Evolutionary conservation across 257 asterid species (phyloP).

Genomic region (Handroanthus guayacan): DNA sequence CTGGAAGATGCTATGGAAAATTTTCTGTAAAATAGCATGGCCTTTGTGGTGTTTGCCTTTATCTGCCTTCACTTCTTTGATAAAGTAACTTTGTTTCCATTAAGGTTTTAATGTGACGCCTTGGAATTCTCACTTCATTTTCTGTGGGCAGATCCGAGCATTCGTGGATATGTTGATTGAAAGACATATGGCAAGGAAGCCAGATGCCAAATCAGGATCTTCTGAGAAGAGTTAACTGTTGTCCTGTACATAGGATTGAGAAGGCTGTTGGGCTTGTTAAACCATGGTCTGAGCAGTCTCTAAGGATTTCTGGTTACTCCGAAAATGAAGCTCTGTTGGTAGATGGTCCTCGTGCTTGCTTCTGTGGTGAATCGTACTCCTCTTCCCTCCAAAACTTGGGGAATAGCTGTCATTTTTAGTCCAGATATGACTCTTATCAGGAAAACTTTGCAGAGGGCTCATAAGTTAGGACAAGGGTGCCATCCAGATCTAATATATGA

Average conservation of each 20-base stretch:
- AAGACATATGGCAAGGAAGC: constrained; percentile 73
- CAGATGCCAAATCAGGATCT: constrained; percentile 62
- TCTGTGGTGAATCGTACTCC: constrained; percentile 30
- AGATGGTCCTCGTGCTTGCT: constrained; percentile 34
- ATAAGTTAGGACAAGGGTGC: constrained; percentile 45
- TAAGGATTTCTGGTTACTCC: constrained; percentile 31
- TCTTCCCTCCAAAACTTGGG: constrained; percentile 38
- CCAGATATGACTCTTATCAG: constrained; percentile 33
- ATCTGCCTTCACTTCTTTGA: constrained; percentile 7
- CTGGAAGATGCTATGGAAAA: not conserved
- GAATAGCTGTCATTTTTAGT: constrained; percentile 34
- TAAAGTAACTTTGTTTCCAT: constrained; percentile 1
- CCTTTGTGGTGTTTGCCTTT: constrained; percentile 12
- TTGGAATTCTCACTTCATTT: constrained; percentile 35
- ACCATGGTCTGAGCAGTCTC: constrained; percentile 34
- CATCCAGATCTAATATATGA: constrained; percentile 45
- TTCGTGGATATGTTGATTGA: constrained; percentile 94
- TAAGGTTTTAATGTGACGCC: constrained; percentile 28
- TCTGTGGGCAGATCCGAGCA: constrained; percentile 81
- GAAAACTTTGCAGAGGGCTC: constrained; percentile 47
- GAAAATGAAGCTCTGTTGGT: constrained; percentile 37
- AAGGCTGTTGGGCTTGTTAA: constrained; percentile 36
- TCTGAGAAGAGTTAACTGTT: constrained; percentile 44
- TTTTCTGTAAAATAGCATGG: constrained; percentile 7
- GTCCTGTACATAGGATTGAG: constrained; percentile 31